Evolutionary conservation across 176 grass and related monocot genomes (phyloP).

Genomic region (Otatea glauca): DNA sequence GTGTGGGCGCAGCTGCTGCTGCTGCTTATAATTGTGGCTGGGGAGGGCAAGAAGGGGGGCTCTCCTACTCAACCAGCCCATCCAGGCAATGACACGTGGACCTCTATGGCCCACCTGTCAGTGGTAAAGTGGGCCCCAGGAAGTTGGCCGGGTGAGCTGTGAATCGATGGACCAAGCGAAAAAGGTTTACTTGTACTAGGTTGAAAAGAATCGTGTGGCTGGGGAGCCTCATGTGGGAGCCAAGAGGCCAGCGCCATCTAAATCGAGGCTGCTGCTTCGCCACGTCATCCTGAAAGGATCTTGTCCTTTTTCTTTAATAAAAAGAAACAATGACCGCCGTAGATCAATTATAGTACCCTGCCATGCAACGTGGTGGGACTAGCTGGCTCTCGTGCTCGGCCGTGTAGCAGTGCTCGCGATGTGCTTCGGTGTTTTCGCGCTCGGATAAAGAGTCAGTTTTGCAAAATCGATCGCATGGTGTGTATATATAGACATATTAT

Average conservation of each 20-base stretch:
- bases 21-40: not conserved
- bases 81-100: not conserved
- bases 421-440: no score
- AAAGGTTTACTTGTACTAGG: not conserved
- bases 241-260: not conserved
- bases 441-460: no score
- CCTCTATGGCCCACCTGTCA: not conserved
- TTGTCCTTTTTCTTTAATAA: not conserved
- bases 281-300: slow-evolving; percentile 22
- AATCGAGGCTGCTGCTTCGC: slow-evolving; percentile 16
- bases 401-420: no score
- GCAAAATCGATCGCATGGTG: no score
- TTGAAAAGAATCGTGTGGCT: slow-evolving; percentile 25
- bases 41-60: not conserved
- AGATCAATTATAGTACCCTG: no score
- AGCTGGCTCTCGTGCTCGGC: no score
- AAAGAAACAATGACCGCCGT: no score
- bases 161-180: not conserved
- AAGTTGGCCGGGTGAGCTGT: slow-evolving; percentile 1
- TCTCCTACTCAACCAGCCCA: not conserved
- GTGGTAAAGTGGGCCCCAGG: not conserved
- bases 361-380: no score
- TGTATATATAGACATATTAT: no score
- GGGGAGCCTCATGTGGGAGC: not conserved
- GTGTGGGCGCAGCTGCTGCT: not conserved